A percentile compares a stretch with the other conserved stretches of the same genome.
Conservation (phyloP, 2,329 filamentous ascomycete species). For the Beauveria bassiana region DNA sequence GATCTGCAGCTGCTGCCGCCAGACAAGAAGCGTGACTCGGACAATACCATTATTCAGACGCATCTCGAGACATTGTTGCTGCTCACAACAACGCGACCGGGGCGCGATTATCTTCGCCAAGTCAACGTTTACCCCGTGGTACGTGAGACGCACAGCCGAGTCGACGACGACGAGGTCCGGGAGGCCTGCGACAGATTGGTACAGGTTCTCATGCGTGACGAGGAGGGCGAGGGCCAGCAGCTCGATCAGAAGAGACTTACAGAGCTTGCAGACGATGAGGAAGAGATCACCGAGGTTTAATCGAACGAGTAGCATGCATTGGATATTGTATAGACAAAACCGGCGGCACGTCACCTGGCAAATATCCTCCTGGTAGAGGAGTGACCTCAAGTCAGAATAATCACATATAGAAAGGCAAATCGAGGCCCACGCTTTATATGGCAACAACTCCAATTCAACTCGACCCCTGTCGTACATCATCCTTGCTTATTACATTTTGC, state of each 20-base stretch:
- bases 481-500: not conserved
- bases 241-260: slow-evolving; percentile 34
- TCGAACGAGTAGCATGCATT: not conserved
- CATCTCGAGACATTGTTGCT: slow-evolving; percentile 85
- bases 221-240: slow-evolving; percentile 40
- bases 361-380: not conserved
- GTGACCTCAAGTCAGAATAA: not conserved
- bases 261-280: slow-evolving; percentile 42
- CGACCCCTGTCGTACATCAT: not conserved
- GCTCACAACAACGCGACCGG: slow-evolving; percentile 68
- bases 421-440: not conserved
- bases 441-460: too few species aligned
- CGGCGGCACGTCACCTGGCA: too few species aligned
- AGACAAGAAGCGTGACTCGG: slow-evolving; percentile 78
- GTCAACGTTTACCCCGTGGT: slow-evolving; percentile 85
- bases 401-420: not conserved
- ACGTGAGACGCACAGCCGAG: slow-evolving; percentile 72
- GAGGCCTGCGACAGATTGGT: slow-evolving; percentile 86
- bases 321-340: not conserved
- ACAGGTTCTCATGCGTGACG: slow-evolving; percentile 78
- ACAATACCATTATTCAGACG: slow-evolving; percentile 69
- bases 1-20: slow-evolving; percentile 85
- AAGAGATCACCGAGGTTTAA: slow-evolving; percentile 48
- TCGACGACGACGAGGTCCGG: slow-evolving; percentile 69
- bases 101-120: slow-evolving; percentile 64